Base-by-base conservation (phyloP, 2,329 filamentous ascomycete species). In the Diaporthe nobilis region DNA sequence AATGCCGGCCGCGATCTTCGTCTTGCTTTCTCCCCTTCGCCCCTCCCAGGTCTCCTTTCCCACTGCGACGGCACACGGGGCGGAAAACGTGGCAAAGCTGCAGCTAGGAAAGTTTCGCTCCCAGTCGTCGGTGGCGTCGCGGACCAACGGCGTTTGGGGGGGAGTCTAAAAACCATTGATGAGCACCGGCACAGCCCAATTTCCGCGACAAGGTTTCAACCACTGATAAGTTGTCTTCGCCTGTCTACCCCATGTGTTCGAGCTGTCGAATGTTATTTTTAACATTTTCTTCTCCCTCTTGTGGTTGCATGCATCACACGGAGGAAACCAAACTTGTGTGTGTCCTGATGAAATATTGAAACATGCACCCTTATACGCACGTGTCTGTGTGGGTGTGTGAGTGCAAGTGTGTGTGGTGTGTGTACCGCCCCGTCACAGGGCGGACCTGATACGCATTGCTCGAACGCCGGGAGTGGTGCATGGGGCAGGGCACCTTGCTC, bases 11-110 rank as follows among this genome's bases (percentile, higher is more conserved):
- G 49, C 42, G 49, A 28, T 55, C 49, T 28, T 70, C 34, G 15
- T 22, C 28, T 49, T 49, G 44, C 44, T 28, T 20, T n/a, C 61
- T n/a, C 61, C 44, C 28, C 10, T n/a, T 53, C n/a, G n/a, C 25
- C 9, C 51, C n/a, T 10, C 37, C 22, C 20, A n/a, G 3, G 31
- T 55, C 65, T 53, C 65, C 49, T 39, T 67, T 70, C 65, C 65
- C 65, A 70, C 47, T 70, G 49, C 65, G 34, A 70, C 65, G 65
- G 65, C 65, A 70, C 65, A 55, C 65, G 65, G 65, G 65, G 65
- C 65, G 65, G 65, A 70, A 70, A 70, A 70, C 65, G 65, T 70
- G 65, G 51, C 65, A 70, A 55, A 53, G 49, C 65, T 70, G 65
- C 65, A 70, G 65, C 65, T 70, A 70, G 47, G 65, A 42, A 70